A percentile compares a stretch with the other conserved stretches of the same genome.
These are phyloP conservation scores for Phaeosphaeria sp. DNA, from an alignment of 2,329 filamentous ascomycete genomes.

Conservation along the genomic window DNA sequence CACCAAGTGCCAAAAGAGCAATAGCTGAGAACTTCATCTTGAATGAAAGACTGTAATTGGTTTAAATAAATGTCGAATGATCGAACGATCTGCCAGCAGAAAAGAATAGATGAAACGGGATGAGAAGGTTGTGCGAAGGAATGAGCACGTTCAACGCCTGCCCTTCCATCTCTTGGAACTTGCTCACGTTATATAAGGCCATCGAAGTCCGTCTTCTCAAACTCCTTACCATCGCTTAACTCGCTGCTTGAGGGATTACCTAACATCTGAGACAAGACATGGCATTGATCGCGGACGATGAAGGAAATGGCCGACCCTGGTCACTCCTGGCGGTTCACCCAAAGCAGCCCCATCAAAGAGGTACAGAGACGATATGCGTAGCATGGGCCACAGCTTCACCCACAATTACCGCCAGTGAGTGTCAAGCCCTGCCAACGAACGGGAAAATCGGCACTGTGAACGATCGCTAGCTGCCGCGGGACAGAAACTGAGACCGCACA, in stretches of 20 bases:
- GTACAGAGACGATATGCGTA: conserved; percentile 16
- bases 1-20: conserved; percentile 41
- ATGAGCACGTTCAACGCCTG: conserved; percentile 44
- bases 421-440: conserved; percentile 16
- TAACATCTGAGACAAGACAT: conserved; percentile 24
- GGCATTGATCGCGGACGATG: conserved; percentile 24
- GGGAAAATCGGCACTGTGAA: conserved; percentile 6
- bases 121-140: conserved; percentile 40
- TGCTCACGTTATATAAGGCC: conserved; percentile 34
- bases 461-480: not conserved
- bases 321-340: conserved; percentile 7
- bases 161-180: conserved; percentile 25
- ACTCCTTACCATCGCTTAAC: conserved; percentile 4
- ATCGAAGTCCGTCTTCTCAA: conserved; percentile 5
- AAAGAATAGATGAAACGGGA: conserved; percentile 31
- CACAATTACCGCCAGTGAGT: conserved; percentile 12
- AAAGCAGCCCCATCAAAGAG: not conserved
- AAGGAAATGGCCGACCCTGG: conserved; percentile 14
- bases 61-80: conserved; percentile 21
- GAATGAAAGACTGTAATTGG: conserved; percentile 20
- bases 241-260: conserved; percentile 7
- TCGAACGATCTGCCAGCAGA: conserved; percentile 40
- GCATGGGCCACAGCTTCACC: conserved; percentile 19
- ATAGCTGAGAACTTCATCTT: conserved; percentile 41
- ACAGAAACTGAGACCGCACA: not conserved